Base-by-base conservation (phyloP, 306 rosid genomes). In the Vigna nakashimae region DNA sequence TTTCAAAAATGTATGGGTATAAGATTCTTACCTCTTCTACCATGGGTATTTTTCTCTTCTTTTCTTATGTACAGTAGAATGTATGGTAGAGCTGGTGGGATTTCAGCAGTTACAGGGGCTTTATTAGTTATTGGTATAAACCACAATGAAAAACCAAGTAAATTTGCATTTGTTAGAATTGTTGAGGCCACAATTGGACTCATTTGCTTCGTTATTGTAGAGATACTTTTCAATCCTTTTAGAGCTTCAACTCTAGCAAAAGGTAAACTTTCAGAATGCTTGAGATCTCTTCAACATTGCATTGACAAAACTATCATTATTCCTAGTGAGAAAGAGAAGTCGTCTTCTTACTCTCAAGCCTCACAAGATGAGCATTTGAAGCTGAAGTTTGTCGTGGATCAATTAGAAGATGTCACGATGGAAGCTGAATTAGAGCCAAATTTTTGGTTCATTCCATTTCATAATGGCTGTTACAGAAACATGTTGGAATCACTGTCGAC, bases 31-130 rank as follows among this genome's bases (percentile, higher is more conserved):
- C 42, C 87, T 14, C 82, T 92, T 52, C 17, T 94, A 20, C 97
- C 96, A 45, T 94, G 95, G 95, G 79, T 92, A 36, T 1, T 83
- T 66, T 85, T 94, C 83, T 56, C 86, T 12, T 87, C 86, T 82
- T 88, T 89, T 80, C 85, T 94, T 4, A 85, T 84, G 82, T 88
- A 90, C 14, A 92, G 95, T 71, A 89, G 79, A 83, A 88, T 87
- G 90, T 94, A 92, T 55, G 97, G 98, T n/a, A 85, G 82, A 90
- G 83, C 93, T 40, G 98, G 98, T 26, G 98, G 89, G 18, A 70
- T 87, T 52, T 81, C 97, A 0, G 91, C 92, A 48, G 91, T 83
- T 46, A 73, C 86, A n/a, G 98, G 92, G 24, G 97, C 93, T n/a
- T 69, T 92, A 60, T 79, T 86, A 38, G 85, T 94, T 79, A 80